Conservation (phyloP, 306 rosid genomes). For the Albizia julibrissin region DNA sequence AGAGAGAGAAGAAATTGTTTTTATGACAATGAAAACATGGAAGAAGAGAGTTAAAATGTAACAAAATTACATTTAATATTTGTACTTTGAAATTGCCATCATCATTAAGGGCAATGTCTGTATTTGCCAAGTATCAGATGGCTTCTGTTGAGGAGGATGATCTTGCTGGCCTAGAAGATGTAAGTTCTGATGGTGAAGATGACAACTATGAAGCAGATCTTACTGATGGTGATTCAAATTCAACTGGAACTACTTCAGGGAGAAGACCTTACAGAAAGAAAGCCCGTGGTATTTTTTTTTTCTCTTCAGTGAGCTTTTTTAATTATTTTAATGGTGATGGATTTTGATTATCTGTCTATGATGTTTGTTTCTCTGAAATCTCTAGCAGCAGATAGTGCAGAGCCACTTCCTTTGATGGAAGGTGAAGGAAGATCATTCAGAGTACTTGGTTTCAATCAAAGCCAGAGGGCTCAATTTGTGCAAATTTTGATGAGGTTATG, state of each 20-base stretch:
- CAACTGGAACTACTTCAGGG: conserved; percentile 56
- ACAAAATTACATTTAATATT: conserved; percentile 12
- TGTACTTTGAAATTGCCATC: neutral
- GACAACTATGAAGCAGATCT: conserved; percentile 94
- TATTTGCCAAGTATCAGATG: conserved; percentile 56
- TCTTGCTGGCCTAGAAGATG: conserved; percentile 97
- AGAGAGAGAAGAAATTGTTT: neutral
- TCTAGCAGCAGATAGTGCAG: conserved; percentile 74
- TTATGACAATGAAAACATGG: conserved; percentile 2
- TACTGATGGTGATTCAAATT: conserved; percentile 82
- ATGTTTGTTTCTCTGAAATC: conserved; percentile 27
- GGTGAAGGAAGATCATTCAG: conserved; percentile 97
- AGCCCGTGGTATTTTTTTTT: conserved; percentile 61
- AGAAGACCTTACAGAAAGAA: conserved; percentile 71
- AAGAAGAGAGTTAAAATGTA: neutral
- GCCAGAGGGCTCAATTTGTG: conserved; percentile 93
- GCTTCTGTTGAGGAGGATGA: conserved; percentile 98
- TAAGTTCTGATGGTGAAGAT: conserved; percentile 95
- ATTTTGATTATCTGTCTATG: conserved; percentile 11
- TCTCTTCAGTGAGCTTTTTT: conserved; percentile 1
- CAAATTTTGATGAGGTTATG: conserved; percentile 92
- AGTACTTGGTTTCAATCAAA: conserved; percentile 96
- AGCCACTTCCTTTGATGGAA: conserved; percentile 94
- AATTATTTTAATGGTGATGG: conserved; percentile 22
- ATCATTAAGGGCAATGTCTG: conserved; percentile 10